These are phyloP conservation scores for Neofusicoccum sp. DNA, from an alignment of 2,329 filamentous ascomycete genomes.

Conservation along the genomic window DNA sequence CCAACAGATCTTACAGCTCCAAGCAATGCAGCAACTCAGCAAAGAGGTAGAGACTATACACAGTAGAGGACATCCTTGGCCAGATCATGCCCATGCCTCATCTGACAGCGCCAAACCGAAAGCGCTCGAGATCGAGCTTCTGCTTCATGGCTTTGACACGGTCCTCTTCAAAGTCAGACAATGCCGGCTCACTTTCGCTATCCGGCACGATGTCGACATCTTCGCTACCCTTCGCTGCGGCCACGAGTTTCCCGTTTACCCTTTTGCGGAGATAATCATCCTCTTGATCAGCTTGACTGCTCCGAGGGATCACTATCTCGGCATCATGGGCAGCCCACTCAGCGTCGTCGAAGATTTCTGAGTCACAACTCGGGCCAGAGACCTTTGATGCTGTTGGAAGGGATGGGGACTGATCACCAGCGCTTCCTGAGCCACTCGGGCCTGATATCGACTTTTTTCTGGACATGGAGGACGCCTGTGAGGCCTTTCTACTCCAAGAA, in stretches of 20 bases:
- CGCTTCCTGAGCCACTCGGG: not conserved
- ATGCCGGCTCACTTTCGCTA: constrained; percentile 36
- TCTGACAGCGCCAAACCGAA: constrained; percentile 2
- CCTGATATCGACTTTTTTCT: not conserved
- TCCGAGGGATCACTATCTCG: constrained; percentile 32
- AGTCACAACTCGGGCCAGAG: not conserved
- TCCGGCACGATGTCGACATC: constrained; percentile 45
- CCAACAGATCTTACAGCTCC: not conserved
- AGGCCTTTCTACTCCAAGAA: not conserved
- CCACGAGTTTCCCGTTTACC: not conserved
- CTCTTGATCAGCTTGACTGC: not conserved
- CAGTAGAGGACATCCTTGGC: not conserved
- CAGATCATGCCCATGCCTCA: not conserved
- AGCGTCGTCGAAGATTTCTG: constrained; percentile 22
- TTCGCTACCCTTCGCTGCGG: constrained; percentile 43
- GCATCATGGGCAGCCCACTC: constrained; percentile 31
- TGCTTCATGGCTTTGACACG: not conserved
- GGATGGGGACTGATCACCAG: not conserved
- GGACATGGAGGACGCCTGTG: not conserved
- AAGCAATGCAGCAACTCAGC: not conserved
- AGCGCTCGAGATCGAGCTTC: constrained; percentile 7
- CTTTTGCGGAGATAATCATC: not conserved
- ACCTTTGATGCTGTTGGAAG: not conserved
- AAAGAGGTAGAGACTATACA: not conserved
- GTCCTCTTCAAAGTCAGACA: constrained; percentile 5